Evolutionary conservation across 441 rosid genomes (phyloP).

Genomic region (Jatropha podagrica): DNA sequence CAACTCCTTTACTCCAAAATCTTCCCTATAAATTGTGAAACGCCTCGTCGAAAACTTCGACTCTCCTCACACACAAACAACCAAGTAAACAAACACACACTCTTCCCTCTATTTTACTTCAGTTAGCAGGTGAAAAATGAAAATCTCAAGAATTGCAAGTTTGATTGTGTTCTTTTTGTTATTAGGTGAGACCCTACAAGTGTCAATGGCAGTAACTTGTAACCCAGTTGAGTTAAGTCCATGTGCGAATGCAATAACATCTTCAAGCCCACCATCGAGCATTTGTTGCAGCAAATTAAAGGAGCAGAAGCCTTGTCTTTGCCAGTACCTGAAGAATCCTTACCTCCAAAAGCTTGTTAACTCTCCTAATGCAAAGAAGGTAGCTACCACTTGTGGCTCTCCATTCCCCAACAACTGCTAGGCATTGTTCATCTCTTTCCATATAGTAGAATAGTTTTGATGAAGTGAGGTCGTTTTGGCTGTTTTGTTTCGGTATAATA

Average conservation of each 20-base stretch:
- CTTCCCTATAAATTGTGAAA: background rate
- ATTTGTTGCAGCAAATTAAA: constrained; percentile 42
- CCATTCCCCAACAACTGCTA: constrained; percentile 38
- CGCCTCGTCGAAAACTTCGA: background rate
- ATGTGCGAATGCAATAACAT: constrained; percentile 30
- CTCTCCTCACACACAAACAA: background rate
- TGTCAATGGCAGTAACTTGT: constrained; percentile 23
- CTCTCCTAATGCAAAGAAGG: constrained; percentile 40
- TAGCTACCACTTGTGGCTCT: constrained; percentile 36
- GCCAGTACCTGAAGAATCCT: constrained; percentile 38
- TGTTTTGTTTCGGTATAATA: too few species aligned
- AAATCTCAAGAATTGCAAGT: background rate
- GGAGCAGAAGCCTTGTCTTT: constrained; percentile 47
- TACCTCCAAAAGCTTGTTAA: constrained; percentile 28
- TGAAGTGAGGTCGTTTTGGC: too few species aligned
- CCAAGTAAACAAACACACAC: too few species aligned
- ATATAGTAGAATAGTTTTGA: background rate
- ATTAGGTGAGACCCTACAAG: background rate
- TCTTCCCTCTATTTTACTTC: background rate
- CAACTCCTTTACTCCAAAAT: too few species aligned
- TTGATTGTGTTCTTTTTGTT: background rate
- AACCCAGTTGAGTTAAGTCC: constrained; percentile 34
- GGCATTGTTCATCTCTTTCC: background rate
- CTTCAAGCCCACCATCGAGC: constrained; percentile 26
- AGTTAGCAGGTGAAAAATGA: background rate